Base-by-base conservation (phyloP, 2,329 filamentous ascomycete genomes). In the Calonectria montana region DNA sequence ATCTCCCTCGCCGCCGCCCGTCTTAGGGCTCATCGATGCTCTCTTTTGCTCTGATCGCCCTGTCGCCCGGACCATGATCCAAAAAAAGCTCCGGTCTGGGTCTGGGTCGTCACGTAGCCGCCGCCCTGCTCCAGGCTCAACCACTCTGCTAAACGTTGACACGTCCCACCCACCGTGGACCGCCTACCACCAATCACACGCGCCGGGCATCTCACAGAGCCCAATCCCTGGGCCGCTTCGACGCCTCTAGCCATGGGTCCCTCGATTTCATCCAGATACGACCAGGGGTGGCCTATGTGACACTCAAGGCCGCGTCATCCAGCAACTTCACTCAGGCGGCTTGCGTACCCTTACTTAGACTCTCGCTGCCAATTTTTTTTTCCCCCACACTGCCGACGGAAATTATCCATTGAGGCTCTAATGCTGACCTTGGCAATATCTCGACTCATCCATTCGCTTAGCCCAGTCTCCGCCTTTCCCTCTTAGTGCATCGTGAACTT, bases 291-390 rank as follows among this genome's bases (percentile, higher is more conserved):
- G 65, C 39, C 57, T 62, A 25, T 50, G 67, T 74, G 72, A 79
- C 75, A 76, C 74, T 65, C 74, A 57, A 78, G 77, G 75, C 75
- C 77, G 77, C 77, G 77, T 78, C 77, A 79, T 77, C 77, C 76
- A 73, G 61, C 70, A 57, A 72, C 69, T 76, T 69, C 53, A 35
- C 74, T 78, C 64, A 71, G 71, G 70, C 72, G 66, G 75, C 76
- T 78, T 78, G 76, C 76, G 76, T 76, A 78, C 23, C 39, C 50
- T 47, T 27, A 21, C 63, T 53, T 31, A 31, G 55, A 43, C 16
- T 31, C 31, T 67, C 57, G 23, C 57, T 45, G 16, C 57, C 39
- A 62, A 45, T 43, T 62, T 31, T 41, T n/a, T 25, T 16, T 6
- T 57, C 57, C 57, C 57, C 39, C 57, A 62, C 39, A 62, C 16